Conservation (phyloP, 768 basidiomycete genomes). For the Coprinopsis marcescibilis region DNA sequence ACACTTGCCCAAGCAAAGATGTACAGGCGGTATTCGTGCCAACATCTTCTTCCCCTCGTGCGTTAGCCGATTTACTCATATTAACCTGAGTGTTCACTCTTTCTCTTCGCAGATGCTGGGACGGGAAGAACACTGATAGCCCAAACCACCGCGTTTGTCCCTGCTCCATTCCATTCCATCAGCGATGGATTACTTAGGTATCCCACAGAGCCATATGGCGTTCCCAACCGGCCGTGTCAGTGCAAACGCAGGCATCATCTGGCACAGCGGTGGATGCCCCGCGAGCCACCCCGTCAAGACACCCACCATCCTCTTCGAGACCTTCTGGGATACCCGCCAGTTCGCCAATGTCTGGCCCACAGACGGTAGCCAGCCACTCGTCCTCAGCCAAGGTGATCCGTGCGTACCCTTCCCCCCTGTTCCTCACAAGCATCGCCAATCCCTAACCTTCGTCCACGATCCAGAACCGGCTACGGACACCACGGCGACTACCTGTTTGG, state of each 20-base stretch:
- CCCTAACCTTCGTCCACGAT: background rate
- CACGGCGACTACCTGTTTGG: constrained; percentile 10
- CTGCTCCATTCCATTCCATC: background rate
- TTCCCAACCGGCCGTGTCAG: constrained; percentile 4
- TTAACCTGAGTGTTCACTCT: background rate
- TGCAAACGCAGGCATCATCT: constrained; percentile 4
- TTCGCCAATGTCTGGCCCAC: constrained; percentile 6
- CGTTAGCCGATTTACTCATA: background rate
- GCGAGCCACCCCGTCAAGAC: constrained; percentile 6
- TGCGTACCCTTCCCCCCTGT: background rate
- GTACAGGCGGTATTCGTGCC: constrained; percentile 6
- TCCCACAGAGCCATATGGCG: constrained; percentile 7
- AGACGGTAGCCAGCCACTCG: constrained; percentile 6
- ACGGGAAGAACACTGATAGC: constrained; percentile 5
- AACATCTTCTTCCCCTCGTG: constrained; percentile 8
- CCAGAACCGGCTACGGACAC: constrained; percentile 7
- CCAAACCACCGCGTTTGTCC: constrained; percentile 2
- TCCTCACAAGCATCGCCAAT: background rate
- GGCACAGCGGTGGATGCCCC: constrained; percentile 7
- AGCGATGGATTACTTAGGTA: background rate
- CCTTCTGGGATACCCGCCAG: constrained; percentile 1
- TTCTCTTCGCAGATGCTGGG: constrained; percentile 7
- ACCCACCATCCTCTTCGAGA: constrained; percentile 5
- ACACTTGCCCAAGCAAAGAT: constrained; percentile 1
- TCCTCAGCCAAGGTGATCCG: constrained; percentile 8